Evolutionary conservation across 192 early-diverging fungal species (phyloP).

Genomic region (Coemansia sp.): DNA sequence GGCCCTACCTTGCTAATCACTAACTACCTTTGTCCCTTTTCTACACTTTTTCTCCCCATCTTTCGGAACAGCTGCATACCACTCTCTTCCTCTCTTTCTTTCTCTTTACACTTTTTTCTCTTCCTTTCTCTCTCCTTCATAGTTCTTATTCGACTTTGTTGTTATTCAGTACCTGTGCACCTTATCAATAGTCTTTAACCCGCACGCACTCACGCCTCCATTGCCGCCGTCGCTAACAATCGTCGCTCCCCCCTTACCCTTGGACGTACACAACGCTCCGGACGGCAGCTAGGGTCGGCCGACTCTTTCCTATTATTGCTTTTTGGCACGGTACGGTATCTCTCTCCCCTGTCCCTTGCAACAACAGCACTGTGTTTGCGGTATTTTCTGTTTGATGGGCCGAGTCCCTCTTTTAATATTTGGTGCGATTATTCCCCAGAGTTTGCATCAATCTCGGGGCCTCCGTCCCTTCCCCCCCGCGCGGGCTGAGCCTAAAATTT

Average conservation of each 20-base stretch:
- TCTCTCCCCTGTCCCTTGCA: background rate
- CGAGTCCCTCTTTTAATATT: background rate
- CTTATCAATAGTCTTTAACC: background rate
- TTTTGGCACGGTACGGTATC: slow-evolving; percentile 6
- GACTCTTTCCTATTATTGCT: background rate
- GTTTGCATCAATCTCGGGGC: slow-evolving; percentile 6
- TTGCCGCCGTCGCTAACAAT: slow-evolving; percentile 3
- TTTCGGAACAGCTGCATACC: background rate
- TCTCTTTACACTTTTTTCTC: background rate
- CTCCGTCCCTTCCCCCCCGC: background rate
- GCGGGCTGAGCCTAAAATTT: background rate
- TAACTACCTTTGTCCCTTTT: slow-evolving; percentile 2
- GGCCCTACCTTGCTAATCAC: background rate
- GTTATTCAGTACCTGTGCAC: background rate
- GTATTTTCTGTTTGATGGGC: background rate
- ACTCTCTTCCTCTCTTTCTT: slow-evolving; percentile 1
- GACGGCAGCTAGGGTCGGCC: background rate
- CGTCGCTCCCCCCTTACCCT: background rate
- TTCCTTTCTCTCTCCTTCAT: background rate
- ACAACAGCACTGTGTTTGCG: background rate
- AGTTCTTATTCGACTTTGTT: background rate
- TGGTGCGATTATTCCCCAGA: slow-evolving; percentile 5
- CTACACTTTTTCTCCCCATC: background rate
- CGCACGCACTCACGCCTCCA: background rate
- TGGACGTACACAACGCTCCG: slow-evolving; percentile 3